Conservation (phyloP, 176 grass and related monocot genomes). For the Bothriochloa decipiens region DNA sequence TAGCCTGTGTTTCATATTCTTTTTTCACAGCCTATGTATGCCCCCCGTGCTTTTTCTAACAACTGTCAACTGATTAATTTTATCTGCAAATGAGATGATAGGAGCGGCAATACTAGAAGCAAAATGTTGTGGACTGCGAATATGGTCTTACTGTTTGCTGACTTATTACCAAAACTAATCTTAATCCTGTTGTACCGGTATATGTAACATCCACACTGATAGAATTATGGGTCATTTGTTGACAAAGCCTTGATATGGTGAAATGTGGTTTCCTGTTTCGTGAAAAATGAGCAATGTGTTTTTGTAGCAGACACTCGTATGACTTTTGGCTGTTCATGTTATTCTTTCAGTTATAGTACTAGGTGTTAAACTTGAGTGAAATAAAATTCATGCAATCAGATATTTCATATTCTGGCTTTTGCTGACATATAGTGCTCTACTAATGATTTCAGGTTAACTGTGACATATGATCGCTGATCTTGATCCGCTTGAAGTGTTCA, state of each 20-base stretch:
- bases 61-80: background rate
- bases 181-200: background rate
- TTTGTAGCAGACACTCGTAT: background rate
- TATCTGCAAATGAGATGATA: too few species aligned
- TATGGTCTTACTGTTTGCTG: background rate
- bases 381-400: background rate
- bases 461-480: background rate
- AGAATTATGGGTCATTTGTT: background rate
- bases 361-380: background rate
- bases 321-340: background rate
- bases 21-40: background rate
- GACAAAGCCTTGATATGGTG: background rate
- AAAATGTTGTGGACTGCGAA: background rate
- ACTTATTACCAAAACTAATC: background rate
- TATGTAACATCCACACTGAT: background rate
- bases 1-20: too few species aligned
- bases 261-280: conserved; percentile 9
- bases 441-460: conserved; percentile 46
- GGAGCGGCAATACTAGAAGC: background rate
- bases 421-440: background rate
- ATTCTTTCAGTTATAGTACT: background rate
- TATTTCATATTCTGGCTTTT: conserved; percentile 3
- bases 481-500: conserved; percentile 26
- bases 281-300: background rate
- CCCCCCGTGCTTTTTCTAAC: too few species aligned